These are phyloP conservation scores for Penicillium griseofulvum DNA, from an alignment of 2,329 filamentous ascomycete genomes.

Conservation along the genomic window DNA sequence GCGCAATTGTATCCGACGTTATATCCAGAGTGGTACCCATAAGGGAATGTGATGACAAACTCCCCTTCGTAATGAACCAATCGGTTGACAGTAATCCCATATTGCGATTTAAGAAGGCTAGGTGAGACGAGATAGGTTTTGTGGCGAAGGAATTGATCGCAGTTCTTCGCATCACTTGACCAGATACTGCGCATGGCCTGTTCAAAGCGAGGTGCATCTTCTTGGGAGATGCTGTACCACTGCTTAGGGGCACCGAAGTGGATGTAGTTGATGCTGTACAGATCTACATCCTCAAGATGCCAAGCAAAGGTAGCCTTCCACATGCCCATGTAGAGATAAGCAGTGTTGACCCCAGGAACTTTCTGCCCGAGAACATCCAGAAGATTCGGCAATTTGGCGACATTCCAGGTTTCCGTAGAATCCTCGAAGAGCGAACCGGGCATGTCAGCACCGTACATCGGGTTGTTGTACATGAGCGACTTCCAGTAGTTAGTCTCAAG, in stretches of 20 bases:
- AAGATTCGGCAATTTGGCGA: slow-evolving; percentile 89
- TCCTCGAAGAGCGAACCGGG: slow-evolving; percentile 93
- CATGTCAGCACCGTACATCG: slow-evolving; percentile 94
- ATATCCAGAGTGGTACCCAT: slow-evolving; percentile 97
- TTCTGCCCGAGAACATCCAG: slow-evolving; percentile 93
- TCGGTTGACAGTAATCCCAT: slow-evolving; percentile 94
- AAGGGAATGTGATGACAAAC: slow-evolving; percentile 97
- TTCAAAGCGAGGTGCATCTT: slow-evolving; percentile 89
- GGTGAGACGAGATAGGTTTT: slow-evolving; percentile 97
- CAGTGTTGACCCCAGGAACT: slow-evolving; percentile 95
- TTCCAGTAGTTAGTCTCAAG: slow-evolving; percentile 97
- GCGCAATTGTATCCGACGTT: slow-evolving; percentile 98
- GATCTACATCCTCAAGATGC: slow-evolving; percentile 97
- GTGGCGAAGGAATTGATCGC: slow-evolving; percentile 92
- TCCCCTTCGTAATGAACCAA: slow-evolving; percentile 94
- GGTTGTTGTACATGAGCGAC: slow-evolving; percentile 89
- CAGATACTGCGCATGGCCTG: slow-evolving; percentile 82
- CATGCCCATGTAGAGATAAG: slow-evolving; percentile 97
- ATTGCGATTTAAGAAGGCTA: slow-evolving; percentile 78
- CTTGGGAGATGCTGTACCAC: slow-evolving; percentile 98
- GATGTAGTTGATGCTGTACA: slow-evolving; percentile 99
- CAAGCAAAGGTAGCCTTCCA: slow-evolving; percentile 99
- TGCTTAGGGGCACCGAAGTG: slow-evolving; percentile 98
- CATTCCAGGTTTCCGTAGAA: slow-evolving; percentile 79
- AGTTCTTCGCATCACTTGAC: slow-evolving; percentile 92